Conservation (phyloP, 2,329 filamentous ascomycete genomes). For the Claviceps purpurea region DNA sequence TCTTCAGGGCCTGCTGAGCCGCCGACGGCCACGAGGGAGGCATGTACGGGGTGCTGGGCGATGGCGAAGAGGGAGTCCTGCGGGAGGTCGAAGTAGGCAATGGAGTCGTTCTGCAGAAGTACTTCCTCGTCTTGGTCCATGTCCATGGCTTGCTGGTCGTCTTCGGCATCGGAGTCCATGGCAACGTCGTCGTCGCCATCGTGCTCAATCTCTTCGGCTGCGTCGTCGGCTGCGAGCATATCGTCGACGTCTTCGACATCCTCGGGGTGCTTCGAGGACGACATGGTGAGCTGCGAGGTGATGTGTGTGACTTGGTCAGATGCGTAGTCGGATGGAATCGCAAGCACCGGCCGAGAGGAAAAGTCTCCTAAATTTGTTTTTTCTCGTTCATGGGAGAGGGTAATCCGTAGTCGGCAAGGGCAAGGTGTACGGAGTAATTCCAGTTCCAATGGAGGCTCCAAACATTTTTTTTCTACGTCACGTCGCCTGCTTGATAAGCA, state of each 20-base stretch:
- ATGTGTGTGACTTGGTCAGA: neutral
- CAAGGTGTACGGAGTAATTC: neutral
- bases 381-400: too few species aligned
- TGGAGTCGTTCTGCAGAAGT: slow-evolving; percentile 77
- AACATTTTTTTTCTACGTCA: neutral
- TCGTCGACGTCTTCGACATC: slow-evolving; percentile 14
- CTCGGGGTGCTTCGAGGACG: slow-evolving; percentile 14
- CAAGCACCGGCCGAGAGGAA: neutral
- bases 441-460: neutral
- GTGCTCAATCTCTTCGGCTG: slow-evolving; percentile 29
- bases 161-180: slow-evolving; percentile 58
- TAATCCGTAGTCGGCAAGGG: neutral
- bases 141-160: slow-evolving; percentile 37
- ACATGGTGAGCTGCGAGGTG: slow-evolving; percentile 13
- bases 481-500: slow-evolving; percentile 8
- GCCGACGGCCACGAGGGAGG: slow-evolving; percentile 72
- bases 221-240: slow-evolving; percentile 6
- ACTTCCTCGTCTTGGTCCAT: slow-evolving; percentile 58
- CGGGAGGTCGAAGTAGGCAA: slow-evolving; percentile 83
- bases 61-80: slow-evolving; percentile 90
- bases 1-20: slow-evolving; percentile 51
- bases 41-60: slow-evolving; percentile 73
- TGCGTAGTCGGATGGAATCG: neutral
- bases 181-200: slow-evolving; percentile 59
- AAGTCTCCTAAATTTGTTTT: neutral